Percentiles rank a stretch among this genome's conserved stretches.
phyloP scores from a whole-genome alignment of 148 eudicot genomes.

The Selenicereus undatus region DNA sequence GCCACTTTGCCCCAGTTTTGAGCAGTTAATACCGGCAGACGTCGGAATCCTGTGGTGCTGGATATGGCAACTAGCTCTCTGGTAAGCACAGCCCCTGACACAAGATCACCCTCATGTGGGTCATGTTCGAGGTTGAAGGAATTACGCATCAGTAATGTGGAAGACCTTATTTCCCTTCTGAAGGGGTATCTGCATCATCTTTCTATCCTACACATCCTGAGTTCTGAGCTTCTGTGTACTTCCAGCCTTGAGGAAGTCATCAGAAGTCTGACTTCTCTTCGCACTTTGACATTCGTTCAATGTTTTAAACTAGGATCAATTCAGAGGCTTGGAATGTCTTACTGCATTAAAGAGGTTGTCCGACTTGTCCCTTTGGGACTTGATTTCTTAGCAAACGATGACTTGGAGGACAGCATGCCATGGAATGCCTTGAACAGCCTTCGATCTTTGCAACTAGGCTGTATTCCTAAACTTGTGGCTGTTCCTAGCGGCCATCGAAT shows the following conservation, averaged over 20 bases:
- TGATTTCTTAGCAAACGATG: slow-evolving; percentile 13
- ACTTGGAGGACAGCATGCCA: slow-evolving; percentile 2
- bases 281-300: background rate
- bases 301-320: slow-evolving; percentile 10
- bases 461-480: slow-evolving; percentile 7
- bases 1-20: slow-evolving; percentile 18
- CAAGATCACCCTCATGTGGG: background rate
- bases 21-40: background rate
- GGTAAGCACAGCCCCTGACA: background rate
- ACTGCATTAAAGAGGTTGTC: slow-evolving; percentile 12
- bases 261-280: slow-evolving; percentile 11
- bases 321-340: slow-evolving; percentile 17
- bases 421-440: slow-evolving; percentile 23
- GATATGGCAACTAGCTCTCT: background rate
- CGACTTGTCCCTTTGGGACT: background rate
- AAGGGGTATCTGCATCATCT: slow-evolving; percentile 12
- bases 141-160: slow-evolving; percentile 2
- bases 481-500: slow-evolving; percentile 19
- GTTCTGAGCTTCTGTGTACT: background rate
- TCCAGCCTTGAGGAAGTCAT: background rate
- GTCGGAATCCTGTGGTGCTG: background rate
- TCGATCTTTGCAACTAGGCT: background rate
- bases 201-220: background rate
- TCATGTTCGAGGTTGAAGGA: background rate
- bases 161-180: slow-evolving; percentile 19